Base-by-base conservation (phyloP, 1,284 basidiomycete genomes). In the Amylostereum areolatum region DNA sequence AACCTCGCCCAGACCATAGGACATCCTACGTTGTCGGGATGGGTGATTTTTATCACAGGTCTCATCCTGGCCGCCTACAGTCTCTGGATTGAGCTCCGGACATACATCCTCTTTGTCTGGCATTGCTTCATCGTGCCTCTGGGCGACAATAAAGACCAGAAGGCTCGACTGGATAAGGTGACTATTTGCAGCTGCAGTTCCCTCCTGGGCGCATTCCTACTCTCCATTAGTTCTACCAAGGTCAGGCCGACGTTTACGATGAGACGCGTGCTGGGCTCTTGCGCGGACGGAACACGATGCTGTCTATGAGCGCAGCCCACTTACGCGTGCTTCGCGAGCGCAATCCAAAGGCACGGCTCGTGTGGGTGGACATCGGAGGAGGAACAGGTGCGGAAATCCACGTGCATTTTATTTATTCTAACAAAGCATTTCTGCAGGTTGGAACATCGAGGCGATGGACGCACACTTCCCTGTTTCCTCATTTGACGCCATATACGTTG, bases 321-420 rank as follows among this genome's bases (percentile, higher is more conserved):
- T 70, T 91, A 12, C 75, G 72, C 33, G 68, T 75, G 2, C 70
- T 78, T 46, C 72, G 70, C 12, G 62, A 62, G 36, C 64, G 61
- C 28, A 57, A 71, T 25, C 72, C 74, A 0, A 58, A 66, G 0
- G 74, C 78, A 58, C 72, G 72, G 29, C 70, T 87, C 8, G 75
- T 92, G 31, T 92, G 89, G 89, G 75, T 91, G 31, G 89, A 91
- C 63, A 82, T 92, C 49, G 89, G 89, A 7, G 89, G 89, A 29
- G 89, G 89, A 33, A 91, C 89, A 8, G 85, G 83, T 75, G 47
- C 50, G 59, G 51, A 11, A 43, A 28, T 45, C 27, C 12, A 51
- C 29, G 46, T 28, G 6, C n/a, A 28, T 31, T 25, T 40, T 40
- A 30, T 29, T 12, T 27, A 25, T 48, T 6, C 40, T 32, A 18